phyloP scores from a whole-genome alignment of 2,329 filamentous ascomycete species.

The Tolypocladium tropicale region DNA sequence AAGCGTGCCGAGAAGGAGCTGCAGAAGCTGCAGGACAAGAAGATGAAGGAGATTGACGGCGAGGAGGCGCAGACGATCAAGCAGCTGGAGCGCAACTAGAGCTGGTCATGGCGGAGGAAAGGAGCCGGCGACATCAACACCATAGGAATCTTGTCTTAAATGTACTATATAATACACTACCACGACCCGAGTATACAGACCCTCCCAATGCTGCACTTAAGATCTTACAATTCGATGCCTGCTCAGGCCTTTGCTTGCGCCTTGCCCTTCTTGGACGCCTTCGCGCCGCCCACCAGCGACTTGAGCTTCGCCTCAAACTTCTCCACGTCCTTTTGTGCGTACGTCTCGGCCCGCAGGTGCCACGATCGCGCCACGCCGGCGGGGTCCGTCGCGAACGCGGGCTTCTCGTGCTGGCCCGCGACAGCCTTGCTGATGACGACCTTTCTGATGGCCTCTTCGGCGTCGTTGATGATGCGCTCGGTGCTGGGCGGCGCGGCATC shows the following conservation, averaged over 20 bases:
- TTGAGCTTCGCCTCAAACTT: constrained; percentile 29
- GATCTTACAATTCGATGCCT: background rate
- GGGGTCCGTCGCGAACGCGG: constrained; percentile 21
- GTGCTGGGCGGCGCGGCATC: background rate
- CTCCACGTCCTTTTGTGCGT: constrained; percentile 19
- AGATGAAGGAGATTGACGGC: constrained; percentile 38
- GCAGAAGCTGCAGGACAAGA: constrained; percentile 42
- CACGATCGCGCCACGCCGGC: constrained; percentile 22
- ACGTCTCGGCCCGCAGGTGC: constrained; percentile 27
- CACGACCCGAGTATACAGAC: background rate
- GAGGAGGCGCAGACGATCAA: constrained; percentile 39
- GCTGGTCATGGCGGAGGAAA: background rate
- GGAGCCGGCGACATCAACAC: background rate
- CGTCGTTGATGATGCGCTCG: constrained; percentile 18
- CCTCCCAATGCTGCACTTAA: constrained; percentile 6
- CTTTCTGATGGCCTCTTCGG: constrained; percentile 22
- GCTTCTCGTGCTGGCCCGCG: constrained; percentile 25
- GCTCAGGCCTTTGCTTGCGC: constrained; percentile 12
- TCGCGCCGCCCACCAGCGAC: constrained; percentile 15
- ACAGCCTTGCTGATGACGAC: constrained; percentile 22
- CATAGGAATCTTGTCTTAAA: background rate
- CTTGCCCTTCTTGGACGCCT: constrained; percentile 11
- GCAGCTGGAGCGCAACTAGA: constrained; percentile 21
- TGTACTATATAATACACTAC: constrained; percentile 17
- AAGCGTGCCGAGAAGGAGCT: constrained; percentile 35